Conservation (phyloP, 768 basidiomycete genomes). For the Rhizopogon roseolus region DNA sequence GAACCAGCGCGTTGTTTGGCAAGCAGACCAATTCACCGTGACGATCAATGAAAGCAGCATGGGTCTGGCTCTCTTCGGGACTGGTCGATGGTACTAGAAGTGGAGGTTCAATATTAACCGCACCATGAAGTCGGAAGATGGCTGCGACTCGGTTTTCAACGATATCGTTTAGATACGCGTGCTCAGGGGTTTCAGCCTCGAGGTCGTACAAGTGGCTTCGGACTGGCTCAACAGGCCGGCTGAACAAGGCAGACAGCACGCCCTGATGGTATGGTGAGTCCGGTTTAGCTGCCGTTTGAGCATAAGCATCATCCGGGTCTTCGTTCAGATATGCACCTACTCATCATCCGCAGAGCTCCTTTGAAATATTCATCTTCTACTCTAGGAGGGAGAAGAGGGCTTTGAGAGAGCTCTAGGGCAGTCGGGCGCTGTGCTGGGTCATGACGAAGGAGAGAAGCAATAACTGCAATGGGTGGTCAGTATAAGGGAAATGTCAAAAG, state of each 20-base stretch:
- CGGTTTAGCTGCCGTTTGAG: conserved; percentile 46
- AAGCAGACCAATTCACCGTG: conserved; percentile 74
- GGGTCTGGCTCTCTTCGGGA: conserved; percentile 55
- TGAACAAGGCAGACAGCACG: conserved; percentile 75
- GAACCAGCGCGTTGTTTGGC: conserved; percentile 66
- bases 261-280: conserved; percentile 80
- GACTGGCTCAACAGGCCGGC: conserved; percentile 57
- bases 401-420: conserved; percentile 80
- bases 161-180: conserved; percentile 64
- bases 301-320: background rate
- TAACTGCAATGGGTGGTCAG: conserved; percentile 44
- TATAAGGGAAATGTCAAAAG: background rate
- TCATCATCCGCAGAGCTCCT: conserved; percentile 68
- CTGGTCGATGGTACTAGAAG: conserved; percentile 72
- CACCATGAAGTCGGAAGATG: conserved; percentile 86
- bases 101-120: conserved; percentile 82
- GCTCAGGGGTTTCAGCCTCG: conserved; percentile 62
- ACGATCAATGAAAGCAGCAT: conserved; percentile 74
- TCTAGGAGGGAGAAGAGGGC: conserved; percentile 66
- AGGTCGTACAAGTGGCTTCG: conserved; percentile 73
- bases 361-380: conserved; percentile 87
- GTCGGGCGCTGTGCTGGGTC: conserved; percentile 74
- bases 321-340: conserved; percentile 35
- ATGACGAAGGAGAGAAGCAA: conserved; percentile 77
- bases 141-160: conserved; percentile 73